Percentiles rank a stretch among this genome's conserved stretches.
Evolutionary conservation across 805 yeast genomes (phyloP).

Genomic region (Yarrowia sp.): DNA sequence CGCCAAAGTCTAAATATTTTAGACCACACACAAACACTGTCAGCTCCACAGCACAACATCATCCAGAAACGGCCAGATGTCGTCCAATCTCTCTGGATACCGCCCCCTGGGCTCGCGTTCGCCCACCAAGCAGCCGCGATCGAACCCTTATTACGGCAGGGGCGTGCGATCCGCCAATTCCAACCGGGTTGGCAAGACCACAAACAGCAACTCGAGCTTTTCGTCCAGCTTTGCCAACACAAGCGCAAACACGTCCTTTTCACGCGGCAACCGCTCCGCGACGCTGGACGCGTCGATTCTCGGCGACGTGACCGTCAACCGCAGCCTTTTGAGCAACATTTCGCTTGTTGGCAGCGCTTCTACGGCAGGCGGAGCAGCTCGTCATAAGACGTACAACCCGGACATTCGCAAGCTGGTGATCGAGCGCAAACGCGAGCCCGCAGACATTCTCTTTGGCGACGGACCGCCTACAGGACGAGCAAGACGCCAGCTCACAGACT

Average conservation of each 20-base stretch:
- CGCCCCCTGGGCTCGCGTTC: conserved; percentile 14
- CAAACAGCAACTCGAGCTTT: background rate
- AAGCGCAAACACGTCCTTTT: background rate
- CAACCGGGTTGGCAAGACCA: background rate
- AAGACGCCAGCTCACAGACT: background rate
- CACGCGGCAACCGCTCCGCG: background rate
- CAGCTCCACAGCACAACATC: background rate
- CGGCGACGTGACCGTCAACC: conserved; percentile 15
- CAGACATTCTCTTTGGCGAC: conserved; percentile 10
- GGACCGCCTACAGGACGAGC: background rate
- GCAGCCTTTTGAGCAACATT: conserved; percentile 13
- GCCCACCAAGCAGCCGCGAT: background rate
- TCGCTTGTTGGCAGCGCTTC: conserved; percentile 1
- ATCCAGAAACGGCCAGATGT: background rate
- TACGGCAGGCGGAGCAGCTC: conserved; percentile 2
- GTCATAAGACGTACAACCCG: conserved; percentile 20
- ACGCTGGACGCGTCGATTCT: conserved; percentile 7
- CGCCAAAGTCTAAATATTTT: conserved; percentile 19
- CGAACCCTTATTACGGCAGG: background rate
- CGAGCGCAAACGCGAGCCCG: conserved; percentile 5
- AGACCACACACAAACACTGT: background rate
- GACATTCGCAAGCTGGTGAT: conserved; percentile 17
- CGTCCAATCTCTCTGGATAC: conserved; percentile 14
- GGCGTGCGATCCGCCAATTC: background rate
- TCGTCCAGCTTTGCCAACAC: background rate